phyloP scores from a whole-genome alignment of 1,139 yeast species.

The Hyphopichia fennica region DNA sequence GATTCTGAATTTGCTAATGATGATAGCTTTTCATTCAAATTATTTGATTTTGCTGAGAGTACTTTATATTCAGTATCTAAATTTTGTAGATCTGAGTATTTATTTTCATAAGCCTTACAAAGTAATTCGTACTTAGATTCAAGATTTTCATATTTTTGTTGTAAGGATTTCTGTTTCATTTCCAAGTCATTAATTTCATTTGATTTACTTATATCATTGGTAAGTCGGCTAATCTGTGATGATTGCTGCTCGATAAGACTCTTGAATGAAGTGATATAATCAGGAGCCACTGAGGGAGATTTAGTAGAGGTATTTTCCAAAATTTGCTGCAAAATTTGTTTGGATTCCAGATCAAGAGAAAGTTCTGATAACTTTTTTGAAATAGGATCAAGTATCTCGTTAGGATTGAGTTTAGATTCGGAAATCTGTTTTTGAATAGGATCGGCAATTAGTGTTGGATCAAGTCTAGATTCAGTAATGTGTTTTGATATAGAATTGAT shows the following conservation, averaged over 20 bases:
- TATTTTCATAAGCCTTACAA: constrained; percentile 23
- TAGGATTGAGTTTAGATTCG: not conserved
- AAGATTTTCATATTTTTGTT: constrained; percentile 13
- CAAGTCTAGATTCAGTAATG: no score
- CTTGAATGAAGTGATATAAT: not conserved
- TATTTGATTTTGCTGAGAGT: not conserved
- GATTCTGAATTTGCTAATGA: not conserved
- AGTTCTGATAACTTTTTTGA: not conserved
- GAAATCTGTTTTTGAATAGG: no score
- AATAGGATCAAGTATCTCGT: not conserved
- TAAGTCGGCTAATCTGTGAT: not conserved
- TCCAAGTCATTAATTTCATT: not conserved
- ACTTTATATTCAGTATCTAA: constrained; percentile 6
- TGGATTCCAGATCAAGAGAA: not conserved
- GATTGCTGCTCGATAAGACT: not conserved
- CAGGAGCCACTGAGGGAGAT: no score
- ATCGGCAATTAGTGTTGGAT: no score
- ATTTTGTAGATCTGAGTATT: constrained; percentile 21
- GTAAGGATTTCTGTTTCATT: constrained; percentile 2
- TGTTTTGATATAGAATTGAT: no score
- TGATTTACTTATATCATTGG: not conserved
- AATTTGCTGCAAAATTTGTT: not conserved
- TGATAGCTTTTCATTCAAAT: not conserved
- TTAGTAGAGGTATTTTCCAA: no score
- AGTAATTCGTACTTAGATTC: constrained; percentile 22